Base-by-base conservation (phyloP, 2,329 filamentous ascomycete species). In the Penicillium frequentans region DNA sequence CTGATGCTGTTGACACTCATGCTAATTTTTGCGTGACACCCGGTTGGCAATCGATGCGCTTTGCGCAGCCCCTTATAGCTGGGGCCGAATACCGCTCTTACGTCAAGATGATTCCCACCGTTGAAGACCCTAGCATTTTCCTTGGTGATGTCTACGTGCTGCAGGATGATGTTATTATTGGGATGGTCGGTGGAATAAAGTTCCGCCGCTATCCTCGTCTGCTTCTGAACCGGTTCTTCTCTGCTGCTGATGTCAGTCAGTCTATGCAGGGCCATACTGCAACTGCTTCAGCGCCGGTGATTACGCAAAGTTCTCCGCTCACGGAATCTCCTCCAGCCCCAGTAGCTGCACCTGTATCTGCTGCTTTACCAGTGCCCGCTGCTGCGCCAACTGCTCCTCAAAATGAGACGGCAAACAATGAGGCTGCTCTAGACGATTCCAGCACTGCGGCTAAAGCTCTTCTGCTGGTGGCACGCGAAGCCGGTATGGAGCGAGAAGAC, bases 161-260 rank as follows among this genome's bases (percentile, higher is more conserved):
- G 8, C 43, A 46, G 4, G 43, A 46, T 9, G 24, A 26, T 7
- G 23, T 46, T 7, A 27, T 46, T 14, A 8, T 46, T 46, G 43
- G 43, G 3, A n/a, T 46, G 24, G 43, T 46, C 23, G 23, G 23
- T 14, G 21, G 43, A 14, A 46, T 46, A 9, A 27, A 46, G 24
- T 46, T 46, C 43, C 21, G 43, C 14, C 21, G 21, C 5, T 46
- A 46, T 24, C 43, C 43, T 16, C 43, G 43, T 14, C 21, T 46
- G 3, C 16, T 46, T 6, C 23, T 24, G 23, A 24, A 27, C 10
- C 43, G 43, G 3, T 82, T 73, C 43, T 46, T 46, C 24, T 46
- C 43, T 1, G 23, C 23, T 24, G 23, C 23, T 5, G 23, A 24
- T 24, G 23, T 24, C 23, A 24, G 23, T 24, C 23, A 24, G 23